Evolutionary conservation across 441 rosid species (phyloP), one percentile per base, ranked within the genome.

Genomic region (Gossypium schwendimanii): DNA sequence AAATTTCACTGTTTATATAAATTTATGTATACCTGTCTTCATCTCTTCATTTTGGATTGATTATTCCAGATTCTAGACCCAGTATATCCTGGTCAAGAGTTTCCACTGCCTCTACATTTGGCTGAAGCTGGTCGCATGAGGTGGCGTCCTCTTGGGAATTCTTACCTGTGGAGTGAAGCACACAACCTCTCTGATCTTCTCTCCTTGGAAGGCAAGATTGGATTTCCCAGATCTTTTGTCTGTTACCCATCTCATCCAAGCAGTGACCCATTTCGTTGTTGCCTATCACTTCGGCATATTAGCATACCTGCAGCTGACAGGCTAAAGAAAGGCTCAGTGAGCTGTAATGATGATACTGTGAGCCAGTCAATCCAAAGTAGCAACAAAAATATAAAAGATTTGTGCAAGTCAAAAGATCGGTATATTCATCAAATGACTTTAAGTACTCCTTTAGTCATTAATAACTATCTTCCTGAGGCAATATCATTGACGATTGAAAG

Each of bases 171-270:
- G 98, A 94, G 99, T 83, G 99, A 89, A 87, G 92, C 88, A 58
- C 91, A 94, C 75, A 88, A 87, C 73, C 80, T 92, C 72, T 84
- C 93, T 68, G 85, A 83, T 83, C 84, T 94, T 81, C 89, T 94
- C 71, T 86, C 93, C 61, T 94, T 80, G 47, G 93, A 92, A 77
- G 90, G 87, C 84, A 89, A 87, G 76, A 82, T 83, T 78, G 99
- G 96, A 75, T 85, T 82, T 80, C 91, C 84, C 72, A 87, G 89
- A 76, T 91, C 98, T 68, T 91, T 87, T 84, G 98, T 91, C 73
- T 94, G 97, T 80, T 94, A 94, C 82, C 98, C 99, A 63, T 91
- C 93, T 78, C 92, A 89, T 81, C 96, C 94, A 72, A 92, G 94
- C 77, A 88, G 88, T 79, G 87, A 92, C 76, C 96, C 97, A 50